A percentile compares a stretch with the other conserved stretches of the same genome.
phyloP scores from a whole-genome alignment of 2,329 filamentous ascomycete species.

The Fusarium xylarioides region DNA sequence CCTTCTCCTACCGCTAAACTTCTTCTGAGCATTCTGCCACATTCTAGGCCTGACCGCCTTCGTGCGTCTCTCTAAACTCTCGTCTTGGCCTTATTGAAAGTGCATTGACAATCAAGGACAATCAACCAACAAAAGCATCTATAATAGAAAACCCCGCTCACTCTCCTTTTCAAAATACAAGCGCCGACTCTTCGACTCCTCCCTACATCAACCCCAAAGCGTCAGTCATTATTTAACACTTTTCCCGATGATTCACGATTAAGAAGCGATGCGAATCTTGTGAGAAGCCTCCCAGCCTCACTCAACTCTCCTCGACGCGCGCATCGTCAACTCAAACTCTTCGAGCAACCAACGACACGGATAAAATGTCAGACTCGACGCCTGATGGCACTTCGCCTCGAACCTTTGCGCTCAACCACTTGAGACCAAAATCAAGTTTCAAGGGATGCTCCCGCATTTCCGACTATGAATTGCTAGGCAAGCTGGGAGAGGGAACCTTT shows the following conservation, averaged over 20 bases:
- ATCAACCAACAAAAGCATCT: slow-evolving; percentile 20
- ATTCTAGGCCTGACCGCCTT: slow-evolving; percentile 35
- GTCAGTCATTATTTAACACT: background rate
- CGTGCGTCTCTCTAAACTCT: slow-evolving; percentile 22
- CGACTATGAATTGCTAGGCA: slow-evolving; percentile 82
- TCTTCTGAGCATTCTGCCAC: slow-evolving; percentile 33
- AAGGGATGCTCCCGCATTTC: slow-evolving; percentile 84
- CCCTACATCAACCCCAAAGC: background rate
- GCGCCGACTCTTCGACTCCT: background rate
- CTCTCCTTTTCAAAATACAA: background rate
- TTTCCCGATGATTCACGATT: slow-evolving; percentile 13
- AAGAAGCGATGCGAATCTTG: slow-evolving; percentile 30
- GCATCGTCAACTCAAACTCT: slow-evolving; percentile 25
- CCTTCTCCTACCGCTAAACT: background rate
- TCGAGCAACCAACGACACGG: slow-evolving; percentile 40
- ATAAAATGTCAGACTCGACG: slow-evolving; percentile 43
- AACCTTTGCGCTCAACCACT: slow-evolving; percentile 65
- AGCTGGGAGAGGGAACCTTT: slow-evolving; percentile 95
- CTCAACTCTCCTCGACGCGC: slow-evolving; percentile 33
- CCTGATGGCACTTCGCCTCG: slow-evolving; percentile 60
- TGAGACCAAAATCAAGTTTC: slow-evolving; percentile 70
- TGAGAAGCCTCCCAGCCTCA: slow-evolving; percentile 19
- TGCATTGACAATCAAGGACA: slow-evolving; percentile 11
- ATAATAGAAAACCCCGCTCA: background rate
- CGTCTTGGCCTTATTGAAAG: slow-evolving; percentile 13